These are phyloP conservation scores for Paraphoma chrysanthemicola DNA, from an alignment of 2,329 filamentous ascomycete species.

Conservation along the genomic window DNA sequence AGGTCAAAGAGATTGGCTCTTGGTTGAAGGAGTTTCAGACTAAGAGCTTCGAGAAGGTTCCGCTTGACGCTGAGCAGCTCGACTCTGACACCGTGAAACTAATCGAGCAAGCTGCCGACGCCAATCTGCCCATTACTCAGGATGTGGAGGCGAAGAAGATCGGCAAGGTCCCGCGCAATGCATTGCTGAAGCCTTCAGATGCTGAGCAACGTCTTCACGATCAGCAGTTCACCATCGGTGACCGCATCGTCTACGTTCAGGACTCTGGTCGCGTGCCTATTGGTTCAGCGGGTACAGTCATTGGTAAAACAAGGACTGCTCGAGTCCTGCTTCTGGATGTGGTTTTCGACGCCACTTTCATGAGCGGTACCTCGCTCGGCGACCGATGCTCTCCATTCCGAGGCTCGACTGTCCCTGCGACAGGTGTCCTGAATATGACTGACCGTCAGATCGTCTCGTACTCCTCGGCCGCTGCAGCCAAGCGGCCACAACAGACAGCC, in stretches of 20 bases:
- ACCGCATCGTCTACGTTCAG: constrained; percentile 91
- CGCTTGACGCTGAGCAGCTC: constrained; percentile 93
- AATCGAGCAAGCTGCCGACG: constrained; percentile 79
- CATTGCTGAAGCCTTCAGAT: constrained; percentile 90
- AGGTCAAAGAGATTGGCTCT: constrained; percentile 90
- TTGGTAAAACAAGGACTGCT: constrained; percentile 88
- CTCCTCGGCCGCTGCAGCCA: constrained; percentile 65
- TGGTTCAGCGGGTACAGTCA: constrained; percentile 88
- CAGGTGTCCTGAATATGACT: constrained; percentile 87
- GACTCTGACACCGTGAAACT: constrained; percentile 87
- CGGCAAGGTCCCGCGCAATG: constrained; percentile 81
- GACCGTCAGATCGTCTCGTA: constrained; percentile 79
- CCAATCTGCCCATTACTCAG: constrained; percentile 38
- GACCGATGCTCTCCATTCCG: constrained; percentile 92
- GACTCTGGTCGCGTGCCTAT: constrained; percentile 95
- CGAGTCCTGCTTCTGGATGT: constrained; percentile 85
- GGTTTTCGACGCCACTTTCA: constrained; percentile 93
- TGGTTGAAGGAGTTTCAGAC: constrained; percentile 94
- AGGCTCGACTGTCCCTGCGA: constrained; percentile 86
- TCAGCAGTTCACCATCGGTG: constrained; percentile 83
- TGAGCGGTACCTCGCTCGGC: constrained; percentile 92
- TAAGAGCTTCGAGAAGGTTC: constrained; percentile 93
- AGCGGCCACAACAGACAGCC: constrained; percentile 56
- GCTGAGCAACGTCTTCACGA: constrained; percentile 90
- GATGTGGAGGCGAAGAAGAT: constrained; percentile 69